Conservation (phyloP, 768 basidiomycete genomes). For the Boletus pseudopeckii region DNA sequence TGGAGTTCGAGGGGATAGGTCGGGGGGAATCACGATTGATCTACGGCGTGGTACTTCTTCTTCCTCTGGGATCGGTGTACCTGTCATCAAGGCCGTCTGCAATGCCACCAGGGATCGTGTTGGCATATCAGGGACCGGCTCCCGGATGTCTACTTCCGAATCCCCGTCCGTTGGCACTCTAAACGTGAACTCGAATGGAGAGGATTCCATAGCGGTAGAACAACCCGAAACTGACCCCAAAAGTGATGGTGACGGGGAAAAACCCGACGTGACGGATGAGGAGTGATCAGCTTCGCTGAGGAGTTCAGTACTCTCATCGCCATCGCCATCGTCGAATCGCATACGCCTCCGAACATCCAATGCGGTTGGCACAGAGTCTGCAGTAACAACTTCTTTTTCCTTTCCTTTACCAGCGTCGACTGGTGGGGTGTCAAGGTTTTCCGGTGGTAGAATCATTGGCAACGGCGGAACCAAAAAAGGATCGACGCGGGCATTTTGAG, state of each 20-base stretch:
- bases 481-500: conserved; percentile 13
- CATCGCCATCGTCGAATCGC: conserved; percentile 14
- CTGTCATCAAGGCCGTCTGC: conserved; percentile 24
- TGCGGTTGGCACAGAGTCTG: neutral
- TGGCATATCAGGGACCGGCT: conserved; percentile 26
- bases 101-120: conserved; percentile 23
- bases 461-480: conserved; percentile 7
- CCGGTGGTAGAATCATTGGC: neutral
- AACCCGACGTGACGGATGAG: neutral
- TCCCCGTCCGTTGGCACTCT: neutral
- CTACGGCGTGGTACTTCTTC: conserved; percentile 19
- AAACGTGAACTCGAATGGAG: conserved; percentile 28
- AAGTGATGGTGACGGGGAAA: neutral
- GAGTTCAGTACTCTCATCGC: neutral
- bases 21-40: conserved; percentile 23
- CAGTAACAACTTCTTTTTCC: conserved; percentile 11
- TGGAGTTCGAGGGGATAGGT: conserved; percentile 13
- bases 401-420: conserved; percentile 24
- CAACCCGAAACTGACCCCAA: neutral
- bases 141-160: conserved; percentile 22
- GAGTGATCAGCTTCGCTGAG: conserved; percentile 9
- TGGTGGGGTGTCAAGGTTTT: neutral
- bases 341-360: conserved; percentile 18
- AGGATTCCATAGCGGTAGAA: conserved; percentile 12
- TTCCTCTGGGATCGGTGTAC: conserved; percentile 21